Percentiles rank a stretch among this genome's conserved stretches.
Evolutionary conservation across 805 yeast species (phyloP).

Genomic region (Debaryomyces castellii): DNA sequence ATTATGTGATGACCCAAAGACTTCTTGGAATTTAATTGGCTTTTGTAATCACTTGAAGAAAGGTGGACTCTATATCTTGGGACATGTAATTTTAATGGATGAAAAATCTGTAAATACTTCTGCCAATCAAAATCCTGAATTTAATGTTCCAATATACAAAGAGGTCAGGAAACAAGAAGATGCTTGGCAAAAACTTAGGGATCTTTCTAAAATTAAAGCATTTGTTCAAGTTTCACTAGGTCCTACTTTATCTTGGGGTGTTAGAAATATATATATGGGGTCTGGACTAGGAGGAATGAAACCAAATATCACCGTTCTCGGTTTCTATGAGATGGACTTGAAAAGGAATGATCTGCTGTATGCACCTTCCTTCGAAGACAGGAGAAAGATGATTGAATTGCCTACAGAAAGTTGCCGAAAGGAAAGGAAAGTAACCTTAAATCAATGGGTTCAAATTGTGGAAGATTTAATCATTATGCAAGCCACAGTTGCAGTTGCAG

Average conservation of each 20-base stretch:
- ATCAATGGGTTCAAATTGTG: slow-evolving; percentile 88
- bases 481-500: slow-evolving; percentile 91
- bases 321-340: slow-evolving; percentile 70
- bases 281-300: slow-evolving; percentile 99
- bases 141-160: slow-evolving; percentile 46
- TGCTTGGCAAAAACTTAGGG: slow-evolving; percentile 86
- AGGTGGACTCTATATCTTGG: slow-evolving; percentile 90
- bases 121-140: slow-evolving; percentile 44
- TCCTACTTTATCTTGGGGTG: slow-evolving; percentile 91
- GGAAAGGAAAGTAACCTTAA: slow-evolving; percentile 66
- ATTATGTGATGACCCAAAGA: slow-evolving; percentile 87
- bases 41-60: slow-evolving; percentile 94
- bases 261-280: slow-evolving; percentile 84
- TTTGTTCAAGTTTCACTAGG: slow-evolving; percentile 92
- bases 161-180: slow-evolving; percentile 71
- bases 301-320: slow-evolving; percentile 91
- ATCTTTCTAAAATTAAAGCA: slow-evolving; percentile 77
- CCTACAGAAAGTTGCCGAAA: slow-evolving; percentile 81
- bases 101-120: slow-evolving; percentile 15
- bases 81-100: slow-evolving; percentile 78
- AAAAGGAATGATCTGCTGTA: slow-evolving; percentile 35
- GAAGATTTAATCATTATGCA: slow-evolving; percentile 89
- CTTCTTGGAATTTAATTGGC: slow-evolving; percentile 86
- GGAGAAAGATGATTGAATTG: slow-evolving; percentile 26
- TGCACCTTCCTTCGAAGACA: slow-evolving; percentile 17